Base-by-base conservation (phyloP, 2,329 filamentous ascomycete genomes). In the Monilinia polystroma region DNA sequence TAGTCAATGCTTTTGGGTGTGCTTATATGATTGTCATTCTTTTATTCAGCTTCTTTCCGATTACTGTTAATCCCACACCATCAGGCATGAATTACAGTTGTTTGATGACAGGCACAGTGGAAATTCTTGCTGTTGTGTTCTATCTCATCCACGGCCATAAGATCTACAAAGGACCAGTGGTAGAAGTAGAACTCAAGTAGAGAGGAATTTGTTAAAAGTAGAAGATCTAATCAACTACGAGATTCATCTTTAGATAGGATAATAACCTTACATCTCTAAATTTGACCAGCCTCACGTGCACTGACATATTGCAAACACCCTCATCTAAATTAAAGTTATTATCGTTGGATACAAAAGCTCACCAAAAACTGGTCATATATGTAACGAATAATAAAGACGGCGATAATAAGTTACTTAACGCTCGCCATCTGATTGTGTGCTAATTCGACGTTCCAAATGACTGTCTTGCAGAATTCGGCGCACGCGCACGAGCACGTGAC, bases 51-150 rank as follows among this genome's bases (percentile, higher is more conserved):
- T 66, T 66, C 45, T 68, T 47, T 23, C 67, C 67, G 5, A 56
- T 53, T 10, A 38, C 43, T 2, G 51, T 60, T n/a, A 23, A 57
- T 23, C 57, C 41, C 20, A 56, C 12, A 5, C 38, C 62, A 1
- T 18, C 41, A 29, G 23, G n/a, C 10, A 68, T 68, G 67, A 68
- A 68, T 55, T 68, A 63, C 26, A 68, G 67, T 54, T 49, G 23
- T 18, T 53, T 64, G 60, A 54, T 64, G 47, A 55, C 38, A 41
- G 60, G 60, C 8, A 12, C 47, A 20, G 60, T 64, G 26, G 51
- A 14, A 16, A 64, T 55, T 64, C 55, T 53, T 20, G 32, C 47
- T 29, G 12, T 55, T 35, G 29, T 64, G 7, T 64, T 26, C 29
- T 64, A 64, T 35, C 16, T 53, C 18, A 14, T 54, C 12, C 26